These are phyloP conservation scores for Phytophthora lateralis DNA, from an alignment of 352 stramenopile species.

Conservation along the genomic window DNA sequence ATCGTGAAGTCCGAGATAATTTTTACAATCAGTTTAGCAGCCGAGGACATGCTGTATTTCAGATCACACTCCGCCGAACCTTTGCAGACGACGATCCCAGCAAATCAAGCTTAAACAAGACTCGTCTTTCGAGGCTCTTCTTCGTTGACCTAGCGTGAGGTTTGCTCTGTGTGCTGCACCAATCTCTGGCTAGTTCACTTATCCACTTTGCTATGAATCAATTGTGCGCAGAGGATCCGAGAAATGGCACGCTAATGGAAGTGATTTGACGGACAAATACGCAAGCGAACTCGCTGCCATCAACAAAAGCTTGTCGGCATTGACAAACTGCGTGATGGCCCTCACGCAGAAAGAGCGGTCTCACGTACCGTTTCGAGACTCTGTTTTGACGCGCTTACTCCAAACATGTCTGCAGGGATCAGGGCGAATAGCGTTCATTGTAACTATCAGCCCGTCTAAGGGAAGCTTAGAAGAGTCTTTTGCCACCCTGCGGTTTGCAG, in stretches of 20 bases:
- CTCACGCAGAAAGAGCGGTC: conserved; percentile 62
- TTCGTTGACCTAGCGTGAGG: conserved; percentile 79
- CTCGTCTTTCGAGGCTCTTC: conserved; percentile 57
- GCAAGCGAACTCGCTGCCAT: conserved; percentile 65
- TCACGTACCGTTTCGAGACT: conserved; percentile 72
- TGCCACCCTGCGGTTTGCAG: conserved; percentile 71
- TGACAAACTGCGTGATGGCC: conserved; percentile 80
- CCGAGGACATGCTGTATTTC: conserved; percentile 74
- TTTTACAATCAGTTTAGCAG: conserved; percentile 77
- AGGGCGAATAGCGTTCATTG: conserved; percentile 62
- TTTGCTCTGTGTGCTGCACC: not conserved
- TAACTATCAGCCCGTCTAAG: conserved; percentile 63
- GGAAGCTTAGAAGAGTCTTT: conserved; percentile 72
- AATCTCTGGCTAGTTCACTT: not conserved
- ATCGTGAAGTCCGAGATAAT: conserved; percentile 75
- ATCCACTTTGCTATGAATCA: not conserved
- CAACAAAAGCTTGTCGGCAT: conserved; percentile 76
- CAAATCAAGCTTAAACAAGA: conserved; percentile 28
- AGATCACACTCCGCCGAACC: conserved; percentile 64
- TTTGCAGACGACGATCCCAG: conserved; percentile 8
- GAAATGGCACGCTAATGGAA: conserved; percentile 68
- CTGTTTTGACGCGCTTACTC: conserved; percentile 68
- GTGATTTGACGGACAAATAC: conserved; percentile 64
- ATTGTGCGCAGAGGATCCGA: conserved; percentile 54
- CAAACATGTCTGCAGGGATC: conserved; percentile 66